These are phyloP conservation scores for Chiua virens DNA, from an alignment of 768 basidiomycete genomes.

Conservation along the genomic window DNA sequence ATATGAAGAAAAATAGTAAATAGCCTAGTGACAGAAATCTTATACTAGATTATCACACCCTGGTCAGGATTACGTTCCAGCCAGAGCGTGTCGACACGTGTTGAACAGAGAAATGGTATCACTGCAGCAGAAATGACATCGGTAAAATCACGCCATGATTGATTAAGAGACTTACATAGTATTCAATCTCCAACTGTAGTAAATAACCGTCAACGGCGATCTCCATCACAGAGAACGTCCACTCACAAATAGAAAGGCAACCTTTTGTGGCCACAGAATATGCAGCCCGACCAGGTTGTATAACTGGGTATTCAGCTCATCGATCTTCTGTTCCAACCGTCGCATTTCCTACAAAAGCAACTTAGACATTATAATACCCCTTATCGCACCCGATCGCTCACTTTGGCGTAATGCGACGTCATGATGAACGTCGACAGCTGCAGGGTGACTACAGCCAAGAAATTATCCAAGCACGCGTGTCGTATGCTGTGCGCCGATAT, in stretches of 20 bases:
- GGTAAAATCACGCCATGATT: background rate
- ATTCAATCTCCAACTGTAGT: constrained; percentile 88
- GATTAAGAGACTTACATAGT: constrained; percentile 63
- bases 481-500: constrained; percentile 82
- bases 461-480: constrained; percentile 74
- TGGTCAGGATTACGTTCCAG: constrained; percentile 3
- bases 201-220: background rate
- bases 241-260: constrained; percentile 92
- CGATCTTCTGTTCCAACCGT: constrained; percentile 60
- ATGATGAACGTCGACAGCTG: constrained; percentile 74
- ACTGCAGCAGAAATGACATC: constrained; percentile 10
- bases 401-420: constrained; percentile 82
- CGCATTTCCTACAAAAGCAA: constrained; percentile 65
- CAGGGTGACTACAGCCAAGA: constrained; percentile 73
- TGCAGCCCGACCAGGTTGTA: constrained; percentile 89
- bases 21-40: constrained; percentile 10
- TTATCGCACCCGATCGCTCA: constrained; percentile 24
- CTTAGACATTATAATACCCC: constrained; percentile 5
- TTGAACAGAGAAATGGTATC: constrained; percentile 14
- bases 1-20: background rate
- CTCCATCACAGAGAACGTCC: background rate
- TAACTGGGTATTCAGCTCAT: constrained; percentile 64
- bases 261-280: constrained; percentile 79
- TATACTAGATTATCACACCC: constrained; percentile 15
- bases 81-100: background rate